Evolutionary conservation across 768 basidiomycete species (phyloP).

Genomic region (Suillus subalutaceus): DNA sequence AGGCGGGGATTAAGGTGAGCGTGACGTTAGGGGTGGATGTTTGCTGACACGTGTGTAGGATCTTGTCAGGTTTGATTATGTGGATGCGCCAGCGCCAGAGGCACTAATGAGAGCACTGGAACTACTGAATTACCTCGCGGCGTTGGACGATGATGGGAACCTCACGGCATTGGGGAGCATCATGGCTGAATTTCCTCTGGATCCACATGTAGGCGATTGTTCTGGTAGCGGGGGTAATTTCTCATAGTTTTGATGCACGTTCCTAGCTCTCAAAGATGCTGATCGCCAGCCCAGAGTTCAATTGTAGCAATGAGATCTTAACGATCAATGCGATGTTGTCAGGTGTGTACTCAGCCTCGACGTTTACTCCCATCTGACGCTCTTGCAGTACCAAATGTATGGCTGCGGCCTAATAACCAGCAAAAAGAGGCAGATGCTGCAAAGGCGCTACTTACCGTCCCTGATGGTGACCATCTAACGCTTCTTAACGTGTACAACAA

Average conservation of each 20-base stretch:
- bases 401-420: constrained; percentile 86
- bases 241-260: not conserved
- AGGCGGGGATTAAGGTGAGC: constrained; percentile 83
- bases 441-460: constrained; percentile 84
- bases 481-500: constrained; percentile 94
- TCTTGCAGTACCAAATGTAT: constrained; percentile 76
- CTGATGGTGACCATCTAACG: constrained; percentile 93
- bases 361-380: constrained; percentile 1
- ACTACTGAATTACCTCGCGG: constrained; percentile 87
- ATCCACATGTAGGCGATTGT: constrained; percentile 74
- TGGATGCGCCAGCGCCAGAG: constrained; percentile 93
- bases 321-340: constrained; percentile 97
- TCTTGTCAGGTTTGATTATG: constrained; percentile 84
- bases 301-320: constrained; percentile 93
- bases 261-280: constrained; percentile 83
- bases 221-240: not conserved
- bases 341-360: constrained; percentile 42
- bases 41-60: constrained; percentile 45
- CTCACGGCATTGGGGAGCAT: constrained; percentile 82
- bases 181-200: constrained; percentile 99
- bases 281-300: constrained; percentile 91
- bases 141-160: constrained; percentile 92
- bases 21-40: not conserved
- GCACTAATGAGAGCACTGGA: constrained; percentile 97
- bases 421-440: constrained; percentile 91